A percentile compares a stretch with the other conserved stretches of the same genome.
Evolutionary conservation across 257 asterid genomes (phyloP).

Genomic region (Verbascum thapsus): DNA sequence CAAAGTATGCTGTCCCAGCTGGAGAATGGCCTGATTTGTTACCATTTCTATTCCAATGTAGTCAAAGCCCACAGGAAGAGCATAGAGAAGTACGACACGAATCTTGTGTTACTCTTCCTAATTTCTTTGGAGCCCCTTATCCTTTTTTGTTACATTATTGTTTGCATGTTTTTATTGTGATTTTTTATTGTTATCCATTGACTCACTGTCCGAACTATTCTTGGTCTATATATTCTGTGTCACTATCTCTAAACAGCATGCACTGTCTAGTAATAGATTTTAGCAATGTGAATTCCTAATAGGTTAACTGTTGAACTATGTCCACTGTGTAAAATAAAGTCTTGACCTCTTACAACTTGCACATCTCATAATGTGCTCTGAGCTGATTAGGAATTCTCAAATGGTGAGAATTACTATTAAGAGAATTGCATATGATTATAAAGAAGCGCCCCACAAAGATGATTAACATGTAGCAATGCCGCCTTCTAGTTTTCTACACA

Average conservation of each 20-base stretch:
- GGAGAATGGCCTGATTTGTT: constrained; percentile 98
- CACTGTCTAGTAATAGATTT: constrained; percentile 3
- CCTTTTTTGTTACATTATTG: neutral
- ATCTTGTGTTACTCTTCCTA: constrained; percentile 13
- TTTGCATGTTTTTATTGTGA: neutral
- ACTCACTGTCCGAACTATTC: constrained; percentile 16
- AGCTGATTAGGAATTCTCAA: neutral
- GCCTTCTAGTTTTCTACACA: too few relatives aligned
- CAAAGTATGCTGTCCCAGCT: constrained; percentile 94
- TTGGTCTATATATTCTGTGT: neutral
- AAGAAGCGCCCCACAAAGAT: too few relatives aligned
- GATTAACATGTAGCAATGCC: too few relatives aligned
- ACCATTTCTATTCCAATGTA: constrained; percentile 93
- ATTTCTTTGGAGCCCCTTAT: neutral
- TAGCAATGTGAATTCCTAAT: constrained; percentile 2
- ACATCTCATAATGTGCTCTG: too few relatives aligned
- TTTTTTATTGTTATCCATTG: constrained; percentile 11
- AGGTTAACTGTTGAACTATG: neutral
- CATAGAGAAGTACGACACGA: constrained; percentile 81
- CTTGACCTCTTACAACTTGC: too few relatives aligned
- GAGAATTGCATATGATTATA: neutral
- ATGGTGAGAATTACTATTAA: neutral
- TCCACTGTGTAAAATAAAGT: neutral
- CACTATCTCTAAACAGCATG: neutral
- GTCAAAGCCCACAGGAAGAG: constrained; percentile 94